These are phyloP conservation scores for Fusarium secorum DNA, from an alignment of 2,329 filamentous ascomycete genomes.

Conservation along the genomic window DNA sequence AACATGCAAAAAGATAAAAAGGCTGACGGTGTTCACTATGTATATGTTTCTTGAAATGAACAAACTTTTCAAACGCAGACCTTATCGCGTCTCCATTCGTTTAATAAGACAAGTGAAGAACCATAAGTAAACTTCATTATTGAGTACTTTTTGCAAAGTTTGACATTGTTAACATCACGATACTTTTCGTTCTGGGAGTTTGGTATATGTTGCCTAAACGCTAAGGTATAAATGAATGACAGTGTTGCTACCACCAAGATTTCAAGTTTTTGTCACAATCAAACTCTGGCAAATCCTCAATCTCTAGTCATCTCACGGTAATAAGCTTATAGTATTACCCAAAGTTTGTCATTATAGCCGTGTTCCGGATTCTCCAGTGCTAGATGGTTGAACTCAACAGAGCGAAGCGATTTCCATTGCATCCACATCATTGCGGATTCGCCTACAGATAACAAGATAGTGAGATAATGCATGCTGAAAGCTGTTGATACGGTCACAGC, in stretches of 20 bases:
- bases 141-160: not conserved
- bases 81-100: rapidly evolving
- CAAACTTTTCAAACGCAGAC: not conserved
- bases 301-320: not conserved
- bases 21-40: rapidly evolving
- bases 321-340: not conserved
- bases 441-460: rapidly evolving
- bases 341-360: rapidly evolving
- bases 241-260: rapidly evolving
- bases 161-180: rapidly evolving
- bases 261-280: rapidly evolving
- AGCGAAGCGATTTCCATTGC: not conserved
- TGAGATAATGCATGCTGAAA: not conserved
- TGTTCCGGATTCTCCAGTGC: not conserved
- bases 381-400: too few relatives aligned
- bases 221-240: not conserved
- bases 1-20: not conserved
- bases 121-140: not conserved
- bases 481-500: not conserved
- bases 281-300: rapidly evolving
- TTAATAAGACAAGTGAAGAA: rapidly evolving
- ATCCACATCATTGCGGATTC: rapidly evolving
- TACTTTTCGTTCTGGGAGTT: not conserved
- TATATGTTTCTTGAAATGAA: not conserved
- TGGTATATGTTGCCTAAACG: not conserved